Evolutionary conservation across 257 asterid genomes (phyloP).

Genomic region (Solanum gracilifrons): DNA sequence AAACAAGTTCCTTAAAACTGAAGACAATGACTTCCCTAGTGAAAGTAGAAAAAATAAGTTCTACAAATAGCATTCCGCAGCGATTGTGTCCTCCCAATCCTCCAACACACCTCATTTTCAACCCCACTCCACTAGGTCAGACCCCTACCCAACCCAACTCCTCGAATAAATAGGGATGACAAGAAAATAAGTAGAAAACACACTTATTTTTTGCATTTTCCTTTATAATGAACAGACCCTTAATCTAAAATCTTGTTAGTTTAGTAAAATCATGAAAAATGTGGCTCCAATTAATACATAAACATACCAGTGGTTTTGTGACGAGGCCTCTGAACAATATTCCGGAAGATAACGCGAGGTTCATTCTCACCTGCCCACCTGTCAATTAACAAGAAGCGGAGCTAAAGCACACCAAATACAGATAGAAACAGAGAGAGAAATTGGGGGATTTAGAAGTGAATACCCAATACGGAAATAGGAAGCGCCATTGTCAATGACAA

Average conservation of each 20-base stretch:
- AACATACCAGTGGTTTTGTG: constrained; percentile 74
- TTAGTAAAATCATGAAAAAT: not conserved
- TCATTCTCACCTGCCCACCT: constrained; percentile 97
- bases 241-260: not conserved
- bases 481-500: constrained; percentile 94
- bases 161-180: not conserved
- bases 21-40: not conserved
- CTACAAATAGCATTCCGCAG: not conserved
- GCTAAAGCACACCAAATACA: not conserved
- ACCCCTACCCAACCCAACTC: not conserved
- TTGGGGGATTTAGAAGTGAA: constrained; percentile 10
- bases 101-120: not conserved
- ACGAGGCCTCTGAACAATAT: constrained; percentile 97
- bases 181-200: not conserved
- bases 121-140: not conserved
- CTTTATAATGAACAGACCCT: not conserved
- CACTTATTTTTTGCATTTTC: not conserved
- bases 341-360: constrained; percentile 87
- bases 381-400: not conserved
- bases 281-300: not conserved
- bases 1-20: not conserved
- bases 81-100: not conserved
- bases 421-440: not conserved
- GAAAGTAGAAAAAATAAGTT: not conserved
- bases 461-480: constrained; percentile 97